A percentile compares a stretch with the other conserved stretches of the same genome.
Conservation (phyloP, 2,329 filamentous ascomycete species). For the Rhytidhysteron rufulum region DNA sequence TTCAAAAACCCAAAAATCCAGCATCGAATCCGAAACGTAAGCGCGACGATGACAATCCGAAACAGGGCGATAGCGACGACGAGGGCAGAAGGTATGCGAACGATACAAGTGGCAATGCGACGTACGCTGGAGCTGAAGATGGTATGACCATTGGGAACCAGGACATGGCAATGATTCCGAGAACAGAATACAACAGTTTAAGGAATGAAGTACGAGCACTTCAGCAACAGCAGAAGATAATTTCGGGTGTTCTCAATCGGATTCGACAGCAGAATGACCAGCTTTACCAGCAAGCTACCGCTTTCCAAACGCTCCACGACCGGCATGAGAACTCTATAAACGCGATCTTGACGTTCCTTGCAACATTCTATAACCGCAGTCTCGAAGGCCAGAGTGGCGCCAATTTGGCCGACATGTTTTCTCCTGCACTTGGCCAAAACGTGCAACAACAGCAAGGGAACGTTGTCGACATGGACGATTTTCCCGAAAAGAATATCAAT, state of each 20-base stretch:
- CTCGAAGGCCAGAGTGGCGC: slow-evolving; percentile 77
- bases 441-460: slow-evolving; percentile 53
- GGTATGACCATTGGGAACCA: slow-evolving; percentile 35
- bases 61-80: slow-evolving; percentile 69
- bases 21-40: slow-evolving; percentile 46
- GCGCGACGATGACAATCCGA: slow-evolving; percentile 57
- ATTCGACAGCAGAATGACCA: slow-evolving; percentile 83
- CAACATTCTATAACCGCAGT: slow-evolving; percentile 92
- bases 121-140: slow-evolving; percentile 37
- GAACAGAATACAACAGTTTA: slow-evolving; percentile 73
- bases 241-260: slow-evolving; percentile 75
- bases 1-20: slow-evolving; percentile 87
- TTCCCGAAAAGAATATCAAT: slow-evolving; percentile 33
- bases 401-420: slow-evolving; percentile 81
- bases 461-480: slow-evolving; percentile 61
- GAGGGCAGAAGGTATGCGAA: slow-evolving; percentile 43
- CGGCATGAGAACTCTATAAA: slow-evolving; percentile 99
- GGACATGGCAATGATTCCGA: slow-evolving; percentile 51
- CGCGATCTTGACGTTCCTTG: slow-evolving; percentile 94
- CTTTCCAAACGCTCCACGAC: slow-evolving; percentile 87
- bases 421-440: slow-evolving; percentile 64
- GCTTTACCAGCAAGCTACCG: slow-evolving; percentile 79
- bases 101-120: slow-evolving; percentile 40
- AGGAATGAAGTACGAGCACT: slow-evolving; percentile 78
- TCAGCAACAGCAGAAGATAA: slow-evolving; percentile 80